Evolutionary conservation across 371 early-diverging fungal genomes (phyloP), one percentile per base, ranked within the genome.

Genomic region (Rhizomucor pusillus): DNA sequence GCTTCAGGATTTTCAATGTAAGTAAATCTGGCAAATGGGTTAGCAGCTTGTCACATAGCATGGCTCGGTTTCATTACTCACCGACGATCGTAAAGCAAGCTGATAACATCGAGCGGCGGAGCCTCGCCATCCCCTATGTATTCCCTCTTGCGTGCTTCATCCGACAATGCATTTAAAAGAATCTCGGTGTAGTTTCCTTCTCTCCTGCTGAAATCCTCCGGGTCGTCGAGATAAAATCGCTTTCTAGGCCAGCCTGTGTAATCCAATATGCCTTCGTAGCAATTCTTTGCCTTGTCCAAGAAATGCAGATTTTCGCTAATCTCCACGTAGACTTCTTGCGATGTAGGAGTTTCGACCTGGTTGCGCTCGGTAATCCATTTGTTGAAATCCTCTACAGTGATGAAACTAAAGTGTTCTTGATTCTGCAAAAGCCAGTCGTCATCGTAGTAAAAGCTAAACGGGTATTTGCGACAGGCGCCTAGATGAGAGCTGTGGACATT

Each of bases 81-180:
- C 66, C 67, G 48, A 50, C 70, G 52, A 50, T 77, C 77, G 53
- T 71, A 77, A 45, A 54, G 71, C 39, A 77, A 35, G 20, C 73
- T 59, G n/a, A 77, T 62, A 5, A 73, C 73, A 48, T 77, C 77
- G 1, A 73, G 56, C 7, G 57, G 57, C 40, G 71, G 67, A 25
- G 36, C 11, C 13, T 29, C 35, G 5, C 34, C 29, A 33, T 37
- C 34, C 41, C 29, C 54, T 25, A 56, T 10, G 41, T 68, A 68
- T 16, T 62, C 66, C 24, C 55, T 49, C 13, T 51, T 10, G n/a
- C 64, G 52, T n/a, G 65, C 56, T 39, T 64, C 60, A 44, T 75
- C 71, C 24, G 62, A 45, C n/a, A 75, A 45, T 16, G 57, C 43
- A 7, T 52, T 55, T 29, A 61, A 40, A 22, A 77, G 51, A 10